Conservation (phyloP, 2,329 filamentous ascomycete species). For the Harringtonia lauricola region DNA sequence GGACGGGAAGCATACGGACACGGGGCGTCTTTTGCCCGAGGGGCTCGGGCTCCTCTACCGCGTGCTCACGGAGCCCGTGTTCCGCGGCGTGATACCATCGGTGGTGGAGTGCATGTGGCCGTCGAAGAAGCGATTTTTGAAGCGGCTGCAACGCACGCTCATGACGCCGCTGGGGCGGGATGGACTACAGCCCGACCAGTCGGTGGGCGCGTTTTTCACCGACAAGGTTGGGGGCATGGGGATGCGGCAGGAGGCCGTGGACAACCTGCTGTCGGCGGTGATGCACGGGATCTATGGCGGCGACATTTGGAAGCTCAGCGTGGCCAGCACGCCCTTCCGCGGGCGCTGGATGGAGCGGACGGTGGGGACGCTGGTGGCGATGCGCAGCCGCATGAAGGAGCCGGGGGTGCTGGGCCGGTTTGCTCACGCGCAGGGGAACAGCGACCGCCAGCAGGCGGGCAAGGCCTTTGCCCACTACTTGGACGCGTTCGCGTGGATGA, state of each 20-base stretch:
- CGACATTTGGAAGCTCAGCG: constrained; percentile 69
- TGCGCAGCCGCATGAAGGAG: neutral
- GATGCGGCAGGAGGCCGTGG: constrained; percentile 37
- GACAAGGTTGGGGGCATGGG: constrained; percentile 31
- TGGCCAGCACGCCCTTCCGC: constrained; percentile 19
- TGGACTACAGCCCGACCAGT: constrained; percentile 46
- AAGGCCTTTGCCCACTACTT: too few species aligned
- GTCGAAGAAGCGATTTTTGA: neutral
- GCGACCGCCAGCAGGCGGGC: neutral
- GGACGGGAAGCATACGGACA: too few species aligned
- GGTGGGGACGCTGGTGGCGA: neutral
- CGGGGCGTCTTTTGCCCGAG: neutral
- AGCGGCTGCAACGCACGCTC: neutral
- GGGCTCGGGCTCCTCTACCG: constrained; percentile 11
- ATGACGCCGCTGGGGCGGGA: constrained; percentile 14
- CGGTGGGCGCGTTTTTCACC: constrained; percentile 55
- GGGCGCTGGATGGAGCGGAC: constrained; percentile 5
- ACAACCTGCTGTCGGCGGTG: constrained; percentile 66
- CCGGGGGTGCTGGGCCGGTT: neutral
- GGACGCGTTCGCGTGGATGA: too few species aligned
- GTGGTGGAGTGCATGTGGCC: constrained; percentile 1
- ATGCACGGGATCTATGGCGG: constrained; percentile 90
- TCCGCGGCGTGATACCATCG: constrained; percentile 26
- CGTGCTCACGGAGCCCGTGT: constrained; percentile 42
- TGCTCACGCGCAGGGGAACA: neutral